These are phyloP conservation scores for Fomitopsis betulina DNA, from an alignment of 1,284 basidiomycete species.

Conservation along the genomic window DNA sequence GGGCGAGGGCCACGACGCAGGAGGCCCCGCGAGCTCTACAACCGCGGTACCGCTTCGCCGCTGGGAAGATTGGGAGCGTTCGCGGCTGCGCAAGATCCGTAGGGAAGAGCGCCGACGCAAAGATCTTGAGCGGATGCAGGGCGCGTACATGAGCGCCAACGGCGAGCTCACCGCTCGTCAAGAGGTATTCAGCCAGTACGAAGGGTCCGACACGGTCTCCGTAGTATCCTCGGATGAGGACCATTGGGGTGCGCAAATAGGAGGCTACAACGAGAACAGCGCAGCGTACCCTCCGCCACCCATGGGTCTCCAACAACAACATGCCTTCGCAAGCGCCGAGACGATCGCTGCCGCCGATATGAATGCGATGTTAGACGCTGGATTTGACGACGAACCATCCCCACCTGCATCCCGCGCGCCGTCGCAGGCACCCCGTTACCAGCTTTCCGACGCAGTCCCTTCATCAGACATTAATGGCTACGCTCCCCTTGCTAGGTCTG, in stretches of 20 bases:
- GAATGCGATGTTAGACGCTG: conserved; percentile 84
- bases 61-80: conserved; percentile 99
- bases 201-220: conserved; percentile 73
- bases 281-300: conserved; percentile 80
- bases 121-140: conserved; percentile 74
- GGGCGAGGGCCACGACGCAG: conserved; percentile 71
- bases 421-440: conserved; percentile 48
- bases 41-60: conserved; percentile 81
- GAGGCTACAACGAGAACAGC: conserved; percentile 85
- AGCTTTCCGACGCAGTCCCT: conserved; percentile 51
- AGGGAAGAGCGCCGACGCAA: conserved; percentile 84
- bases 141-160: conserved; percentile 61
- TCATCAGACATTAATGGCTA: conserved; percentile 44
- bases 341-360: conserved; percentile 74
- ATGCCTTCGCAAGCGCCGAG: conserved; percentile 47
- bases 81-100: conserved; percentile 86
- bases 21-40: conserved; percentile 52
- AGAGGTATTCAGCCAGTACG: conserved; percentile 59
- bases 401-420: conserved; percentile 27
- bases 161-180: conserved; percentile 53
- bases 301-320: conserved; percentile 53
- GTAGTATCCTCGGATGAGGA: conserved; percentile 89
- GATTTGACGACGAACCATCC: conserved; percentile 69
- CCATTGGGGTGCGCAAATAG: conserved; percentile 85
- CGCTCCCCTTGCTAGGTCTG: conserved; percentile 47